Evolutionary conservation across 495 filamentous ascomycete genomes (phyloP).

Genomic region (Neurospora sp.): DNA sequence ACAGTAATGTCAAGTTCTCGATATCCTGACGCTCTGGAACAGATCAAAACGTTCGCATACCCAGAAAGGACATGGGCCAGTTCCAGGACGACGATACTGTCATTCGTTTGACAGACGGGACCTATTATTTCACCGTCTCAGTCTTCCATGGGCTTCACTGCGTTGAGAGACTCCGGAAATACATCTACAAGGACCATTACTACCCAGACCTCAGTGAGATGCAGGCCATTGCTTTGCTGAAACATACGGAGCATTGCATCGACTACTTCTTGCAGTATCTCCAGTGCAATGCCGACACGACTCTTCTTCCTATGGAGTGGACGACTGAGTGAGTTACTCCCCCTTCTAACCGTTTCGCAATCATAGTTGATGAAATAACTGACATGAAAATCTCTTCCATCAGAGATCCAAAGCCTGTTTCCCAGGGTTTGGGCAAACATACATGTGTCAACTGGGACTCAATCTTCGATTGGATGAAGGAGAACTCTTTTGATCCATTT

Average conservation of each 20-base stretch:
- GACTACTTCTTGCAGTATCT: constrained; percentile 6
- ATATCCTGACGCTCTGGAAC: neutral
- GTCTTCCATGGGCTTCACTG: constrained; percentile 4
- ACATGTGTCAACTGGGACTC: constrained; percentile 1
- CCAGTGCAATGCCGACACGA: constrained; percentile 7
- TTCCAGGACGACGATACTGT: neutral
- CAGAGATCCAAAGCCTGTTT: neutral
- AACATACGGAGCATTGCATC: constrained; percentile 4
- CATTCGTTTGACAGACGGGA: constrained; percentile 1
- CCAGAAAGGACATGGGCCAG: neutral
- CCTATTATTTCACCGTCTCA: neutral
- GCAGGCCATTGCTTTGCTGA: neutral
- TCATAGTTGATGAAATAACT: neutral
- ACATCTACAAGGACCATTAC: constrained; percentile 2
- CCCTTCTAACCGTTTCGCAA: neutral
- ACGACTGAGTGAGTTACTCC: neutral
- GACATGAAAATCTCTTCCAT: neutral
- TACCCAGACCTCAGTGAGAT: neutral
- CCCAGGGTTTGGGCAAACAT: neutral
- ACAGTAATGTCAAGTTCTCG: neutral
- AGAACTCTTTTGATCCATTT: constrained; percentile 2
- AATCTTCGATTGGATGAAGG: neutral
- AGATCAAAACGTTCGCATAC: neutral
- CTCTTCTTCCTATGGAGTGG: constrained; percentile 5
- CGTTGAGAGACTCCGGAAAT: neutral